Evolutionary conservation across 805 yeast genomes (phyloP).

Genomic region (Saccharomycopsis javanensis): DNA sequence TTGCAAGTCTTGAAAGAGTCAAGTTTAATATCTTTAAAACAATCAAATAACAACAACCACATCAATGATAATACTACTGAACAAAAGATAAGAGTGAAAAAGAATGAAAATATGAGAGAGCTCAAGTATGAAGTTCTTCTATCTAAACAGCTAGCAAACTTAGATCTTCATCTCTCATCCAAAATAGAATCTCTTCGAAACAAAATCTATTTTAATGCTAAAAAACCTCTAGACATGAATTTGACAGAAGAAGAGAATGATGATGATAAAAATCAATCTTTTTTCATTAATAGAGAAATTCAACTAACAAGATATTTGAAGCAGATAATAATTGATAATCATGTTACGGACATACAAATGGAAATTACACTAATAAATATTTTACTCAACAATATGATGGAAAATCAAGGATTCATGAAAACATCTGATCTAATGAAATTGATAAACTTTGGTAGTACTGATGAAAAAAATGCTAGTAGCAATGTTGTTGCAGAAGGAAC

Average conservation of each 20-base stretch:
- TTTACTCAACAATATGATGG: slow-evolving; percentile 15
- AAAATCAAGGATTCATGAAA: slow-evolving; percentile 10
- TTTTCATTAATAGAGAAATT: not conserved
- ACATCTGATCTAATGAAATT: slow-evolving; percentile 14
- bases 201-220: not conserved
- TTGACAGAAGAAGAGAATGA: not conserved
- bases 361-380: slow-evolving; percentile 4
- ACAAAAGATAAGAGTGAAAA: not conserved
- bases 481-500: slow-evolving; percentile 17
- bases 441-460: slow-evolving; percentile 17
- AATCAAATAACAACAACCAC: not conserved
- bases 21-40: not conserved
- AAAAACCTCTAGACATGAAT: not conserved
- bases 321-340: not conserved
- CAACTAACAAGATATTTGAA: not conserved
- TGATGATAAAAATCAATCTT: not conserved
- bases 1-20: not conserved
- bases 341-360: not conserved
- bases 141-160: not conserved
- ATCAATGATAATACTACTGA: not conserved
- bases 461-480: slow-evolving; percentile 23
- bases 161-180: not conserved
- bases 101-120: not conserved
- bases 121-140: not conserved
- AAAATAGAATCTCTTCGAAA: not conserved